A percentile compares a stretch with the other conserved stretches of the same genome.
These are phyloP conservation scores for Aspergillus spinulosporus DNA, from an alignment of 2,329 filamentous ascomycete genomes.

Conservation along the genomic window DNA sequence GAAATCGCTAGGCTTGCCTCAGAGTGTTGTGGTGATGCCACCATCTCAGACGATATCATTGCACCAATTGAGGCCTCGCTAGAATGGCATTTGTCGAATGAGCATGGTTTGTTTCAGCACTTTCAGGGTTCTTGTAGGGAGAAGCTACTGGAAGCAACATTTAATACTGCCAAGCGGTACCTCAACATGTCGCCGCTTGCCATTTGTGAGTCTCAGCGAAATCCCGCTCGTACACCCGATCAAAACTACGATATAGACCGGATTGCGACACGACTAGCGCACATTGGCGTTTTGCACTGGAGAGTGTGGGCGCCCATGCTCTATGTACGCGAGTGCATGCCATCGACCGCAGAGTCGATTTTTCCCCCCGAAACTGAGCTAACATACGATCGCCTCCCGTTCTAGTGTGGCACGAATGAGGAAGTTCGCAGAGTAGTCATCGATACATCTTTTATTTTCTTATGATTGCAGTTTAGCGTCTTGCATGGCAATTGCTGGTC, in stretches of 20 bases:
- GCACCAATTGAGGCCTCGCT: slow-evolving; percentile 35
- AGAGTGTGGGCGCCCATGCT: slow-evolving; percentile 78
- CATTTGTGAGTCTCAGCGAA: slow-evolving; percentile 46
- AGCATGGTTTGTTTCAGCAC: slow-evolving; percentile 34
- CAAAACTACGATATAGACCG: slow-evolving; percentile 39
- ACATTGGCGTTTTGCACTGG: slow-evolving; percentile 86
- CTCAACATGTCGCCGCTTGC: slow-evolving; percentile 44
- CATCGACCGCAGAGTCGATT: slow-evolving; percentile 21
- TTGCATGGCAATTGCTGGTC: slow-evolving; percentile 20
- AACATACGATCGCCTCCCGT: slow-evolving; percentile 11
- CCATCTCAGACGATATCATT: slow-evolving; percentile 37
- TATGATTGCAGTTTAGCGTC: slow-evolving; percentile 23
- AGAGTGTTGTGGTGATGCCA: slow-evolving; percentile 30
- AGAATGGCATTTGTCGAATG: slow-evolving; percentile 37
- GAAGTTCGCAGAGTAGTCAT: neutral
- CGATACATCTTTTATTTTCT: neutral
- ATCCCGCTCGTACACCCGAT: slow-evolving; percentile 24
- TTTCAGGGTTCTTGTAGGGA: slow-evolving; percentile 37
- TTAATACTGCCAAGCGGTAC: slow-evolving; percentile 38
- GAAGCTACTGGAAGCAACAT: slow-evolving; percentile 35
- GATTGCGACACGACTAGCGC: slow-evolving; percentile 74
- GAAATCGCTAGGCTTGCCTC: slow-evolving; percentile 45
- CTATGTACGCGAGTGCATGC: slow-evolving; percentile 52
- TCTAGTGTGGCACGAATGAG: neutral
- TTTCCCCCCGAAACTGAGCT: slow-evolving; percentile 15